Percentiles rank a stretch among this genome's conserved stretches.
These are phyloP conservation scores for Fusarium tjaetaba DNA, from an alignment of 2,329 filamentous ascomycete genomes.

Conservation along the genomic window DNA sequence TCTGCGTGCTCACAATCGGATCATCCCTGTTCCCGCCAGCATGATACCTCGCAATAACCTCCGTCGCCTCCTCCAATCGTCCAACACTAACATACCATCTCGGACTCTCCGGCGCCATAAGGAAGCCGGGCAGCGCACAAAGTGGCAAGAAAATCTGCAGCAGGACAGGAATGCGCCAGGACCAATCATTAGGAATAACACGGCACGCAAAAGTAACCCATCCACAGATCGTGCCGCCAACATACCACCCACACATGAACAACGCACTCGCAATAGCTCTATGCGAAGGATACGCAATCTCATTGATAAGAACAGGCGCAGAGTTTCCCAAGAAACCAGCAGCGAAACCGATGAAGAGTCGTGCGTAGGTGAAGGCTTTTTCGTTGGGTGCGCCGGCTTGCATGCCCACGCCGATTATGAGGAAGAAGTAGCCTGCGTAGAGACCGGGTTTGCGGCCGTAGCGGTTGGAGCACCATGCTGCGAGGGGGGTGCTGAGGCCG, in stretches of 20 bases:
- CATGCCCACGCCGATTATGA: conserved; percentile 1
- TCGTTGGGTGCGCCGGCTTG: conserved; percentile 5
- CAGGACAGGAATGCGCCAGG: not conserved
- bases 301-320: not conserved
- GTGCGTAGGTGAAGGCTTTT: not conserved
- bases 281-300: conserved; percentile 11
- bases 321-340: not conserved
- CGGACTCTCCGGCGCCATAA: not conserved
- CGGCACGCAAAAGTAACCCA: conserved; percentile 4
- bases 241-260: not conserved
- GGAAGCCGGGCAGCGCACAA: not conserved
- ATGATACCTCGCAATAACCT: not conserved
- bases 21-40: not conserved
- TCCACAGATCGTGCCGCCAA: not conserved
- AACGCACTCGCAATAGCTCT: not conserved
- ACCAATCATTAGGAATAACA: not conserved
- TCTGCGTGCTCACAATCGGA: not conserved
- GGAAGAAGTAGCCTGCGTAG: not conserved
- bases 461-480: conserved; percentile 16
- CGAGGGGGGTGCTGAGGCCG: conserved; percentile 29
- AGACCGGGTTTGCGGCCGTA: not conserved
- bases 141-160: not conserved
- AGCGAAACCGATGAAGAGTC: not conserved
- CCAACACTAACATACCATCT: conserved; percentile 8
- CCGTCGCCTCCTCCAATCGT: not conserved